Evolutionary conservation across 2,329 filamentous ascomycete genomes (phyloP).

Genomic region (Keithomyces neogunnii): DNA sequence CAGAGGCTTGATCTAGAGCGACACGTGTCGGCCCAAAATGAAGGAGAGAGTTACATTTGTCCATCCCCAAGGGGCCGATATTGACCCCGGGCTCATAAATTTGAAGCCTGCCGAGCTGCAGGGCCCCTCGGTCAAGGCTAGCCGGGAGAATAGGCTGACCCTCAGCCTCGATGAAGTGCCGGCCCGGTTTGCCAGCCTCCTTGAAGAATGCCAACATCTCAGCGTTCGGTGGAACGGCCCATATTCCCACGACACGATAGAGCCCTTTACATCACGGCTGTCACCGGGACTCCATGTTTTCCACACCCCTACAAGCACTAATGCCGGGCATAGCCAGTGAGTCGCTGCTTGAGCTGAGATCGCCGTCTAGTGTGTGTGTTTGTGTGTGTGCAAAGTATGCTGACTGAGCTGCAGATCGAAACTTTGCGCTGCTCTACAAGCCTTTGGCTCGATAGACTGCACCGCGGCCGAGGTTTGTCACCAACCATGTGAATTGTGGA

Average conservation of each 20-base stretch:
- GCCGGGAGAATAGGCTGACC: slow-evolving; percentile 73
- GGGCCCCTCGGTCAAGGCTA: slow-evolving; percentile 50
- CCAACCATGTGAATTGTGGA: too few species aligned
- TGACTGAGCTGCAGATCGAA: slow-evolving; percentile 26
- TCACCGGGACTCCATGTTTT: slow-evolving; percentile 77
- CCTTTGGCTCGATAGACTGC: slow-evolving; percentile 53
- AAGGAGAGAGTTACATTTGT: slow-evolving; percentile 75
- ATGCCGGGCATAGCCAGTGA: slow-evolving; percentile 14
- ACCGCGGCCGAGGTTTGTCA: slow-evolving; percentile 18
- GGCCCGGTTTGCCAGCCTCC: slow-evolving; percentile 49
- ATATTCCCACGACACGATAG: slow-evolving; percentile 44
- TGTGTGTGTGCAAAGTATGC: neutral
- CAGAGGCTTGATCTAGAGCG: neutral
- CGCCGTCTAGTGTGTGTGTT: too few species aligned
- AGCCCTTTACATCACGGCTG: slow-evolving; percentile 66
- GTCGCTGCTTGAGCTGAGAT: neutral
- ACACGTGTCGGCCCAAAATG: slow-evolving; percentile 38
- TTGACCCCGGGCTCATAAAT: slow-evolving; percentile 56
- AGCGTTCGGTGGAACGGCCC: slow-evolving; percentile 73
- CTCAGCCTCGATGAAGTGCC: slow-evolving; percentile 67
- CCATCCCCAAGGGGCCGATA: slow-evolving; percentile 51
- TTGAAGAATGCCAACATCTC: slow-evolving; percentile 60
- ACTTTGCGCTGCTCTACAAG: slow-evolving; percentile 51
- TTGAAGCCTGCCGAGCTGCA: slow-evolving; percentile 48
- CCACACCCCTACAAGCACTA: slow-evolving; percentile 47